These are phyloP conservation scores for Coprinopsis strossmayeri DNA, from an alignment of 768 basidiomycete genomes.

Conservation along the genomic window DNA sequence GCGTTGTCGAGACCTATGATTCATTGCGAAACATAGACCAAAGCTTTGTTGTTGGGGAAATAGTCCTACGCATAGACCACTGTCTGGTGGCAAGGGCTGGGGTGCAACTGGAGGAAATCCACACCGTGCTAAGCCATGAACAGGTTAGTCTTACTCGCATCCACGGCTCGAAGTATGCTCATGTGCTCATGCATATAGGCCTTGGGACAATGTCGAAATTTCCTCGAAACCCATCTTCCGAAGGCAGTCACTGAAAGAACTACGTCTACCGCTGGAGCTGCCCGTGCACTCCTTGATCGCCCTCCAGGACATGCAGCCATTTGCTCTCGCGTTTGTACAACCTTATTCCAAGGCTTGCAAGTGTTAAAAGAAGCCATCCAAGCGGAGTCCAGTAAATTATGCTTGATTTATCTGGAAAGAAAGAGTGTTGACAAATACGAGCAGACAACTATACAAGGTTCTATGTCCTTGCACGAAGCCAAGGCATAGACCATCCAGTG, in stretches of 20 bases:
- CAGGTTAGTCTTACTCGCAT: constrained; percentile 39
- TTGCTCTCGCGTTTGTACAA: constrained; percentile 59
- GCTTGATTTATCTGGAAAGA: not conserved
- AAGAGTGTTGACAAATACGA: not conserved
- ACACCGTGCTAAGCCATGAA: constrained; percentile 68
- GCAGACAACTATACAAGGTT: constrained; percentile 69
- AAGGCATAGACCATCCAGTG: constrained; percentile 17
- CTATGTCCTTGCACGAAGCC: constrained; percentile 44
- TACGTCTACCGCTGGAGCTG: constrained; percentile 72
- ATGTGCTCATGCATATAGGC: constrained; percentile 36
- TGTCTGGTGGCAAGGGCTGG: constrained; percentile 62
- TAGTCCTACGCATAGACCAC: constrained; percentile 57
- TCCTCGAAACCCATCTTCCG: constrained; percentile 49
- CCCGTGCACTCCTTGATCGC: constrained; percentile 37
- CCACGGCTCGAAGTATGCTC: not conserved
- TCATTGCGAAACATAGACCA: constrained; percentile 39
- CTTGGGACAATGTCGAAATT: constrained; percentile 69
- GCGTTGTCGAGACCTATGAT: constrained; percentile 72
- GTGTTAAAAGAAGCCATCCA: constrained; percentile 61
- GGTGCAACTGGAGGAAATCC: constrained; percentile 46
- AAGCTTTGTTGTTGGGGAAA: constrained; percentile 54
- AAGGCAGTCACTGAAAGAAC: constrained; percentile 44
- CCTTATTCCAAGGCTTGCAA: constrained; percentile 55
- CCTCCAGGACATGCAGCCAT: constrained; percentile 60
- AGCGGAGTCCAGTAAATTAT: constrained; percentile 40